These are phyloP conservation scores for Eragrostis curvula DNA, from an alignment of 176 grass and related monocot genomes.

Conservation along the genomic window DNA sequence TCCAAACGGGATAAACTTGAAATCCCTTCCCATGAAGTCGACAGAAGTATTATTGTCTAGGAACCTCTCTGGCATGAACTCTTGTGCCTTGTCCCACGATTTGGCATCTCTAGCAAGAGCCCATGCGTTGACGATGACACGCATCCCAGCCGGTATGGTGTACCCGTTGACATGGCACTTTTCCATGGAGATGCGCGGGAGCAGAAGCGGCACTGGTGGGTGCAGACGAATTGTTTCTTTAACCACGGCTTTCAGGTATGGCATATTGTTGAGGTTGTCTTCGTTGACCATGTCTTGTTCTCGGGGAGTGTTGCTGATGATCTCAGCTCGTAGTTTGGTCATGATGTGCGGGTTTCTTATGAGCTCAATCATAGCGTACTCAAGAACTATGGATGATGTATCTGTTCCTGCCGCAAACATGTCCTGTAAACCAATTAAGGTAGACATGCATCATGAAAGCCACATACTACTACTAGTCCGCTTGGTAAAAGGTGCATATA, in stretches of 20 bases:
- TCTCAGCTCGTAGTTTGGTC: slow-evolving; percentile 46
- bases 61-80: slow-evolving; percentile 50
- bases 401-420: slow-evolving; percentile 58
- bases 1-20: neutral
- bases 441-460: too few relatives aligned
- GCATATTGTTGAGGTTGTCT: slow-evolving; percentile 20
- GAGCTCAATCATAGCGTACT: slow-evolving; percentile 50
- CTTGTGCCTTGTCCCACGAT: neutral
- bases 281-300: slow-evolving; percentile 30
- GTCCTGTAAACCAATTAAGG: slow-evolving; percentile 28
- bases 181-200: slow-evolving; percentile 26
- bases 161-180: slow-evolving; percentile 38
- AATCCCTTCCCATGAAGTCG: slow-evolving; percentile 31
- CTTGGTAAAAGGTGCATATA: too few relatives aligned
- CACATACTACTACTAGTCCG: too few relatives aligned
- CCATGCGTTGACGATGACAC: slow-evolving; percentile 47
- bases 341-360: slow-evolving; percentile 24
- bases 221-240: slow-evolving; percentile 53
- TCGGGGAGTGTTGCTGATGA: neutral
- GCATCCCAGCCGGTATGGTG: slow-evolving; percentile 27
- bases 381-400: slow-evolving; percentile 46
- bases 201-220: slow-evolving; percentile 45
- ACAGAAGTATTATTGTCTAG: neutral
- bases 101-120: neutral
- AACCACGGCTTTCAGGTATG: slow-evolving; percentile 38